Evolutionary conservation across 2,329 filamentous ascomycete species (phyloP).

Genomic region (Aspergillus ustus): DNA sequence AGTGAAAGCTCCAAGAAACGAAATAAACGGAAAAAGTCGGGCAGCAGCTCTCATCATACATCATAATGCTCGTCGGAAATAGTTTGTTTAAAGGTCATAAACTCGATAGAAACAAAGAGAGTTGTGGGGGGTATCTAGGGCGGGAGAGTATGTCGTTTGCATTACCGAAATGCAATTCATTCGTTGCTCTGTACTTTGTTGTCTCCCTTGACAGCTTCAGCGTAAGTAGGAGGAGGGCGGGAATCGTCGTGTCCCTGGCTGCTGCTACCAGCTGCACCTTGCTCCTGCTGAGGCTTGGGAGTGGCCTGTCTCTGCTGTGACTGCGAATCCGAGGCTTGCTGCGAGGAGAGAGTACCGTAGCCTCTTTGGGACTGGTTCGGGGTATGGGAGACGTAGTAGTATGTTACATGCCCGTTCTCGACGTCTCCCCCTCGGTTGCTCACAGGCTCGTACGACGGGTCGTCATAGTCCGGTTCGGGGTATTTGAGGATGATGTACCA

Average conservation of each 20-base stretch:
- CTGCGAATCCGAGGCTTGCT: slow-evolving; percentile 22
- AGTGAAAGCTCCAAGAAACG: neutral
- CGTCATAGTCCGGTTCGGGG: slow-evolving; percentile 72
- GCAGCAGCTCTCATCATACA: neutral
- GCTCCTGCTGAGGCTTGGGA: slow-evolving; percentile 29
- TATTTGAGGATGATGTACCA: slow-evolving; percentile 98
- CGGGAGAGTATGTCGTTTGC: neutral
- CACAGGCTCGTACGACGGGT: slow-evolving; percentile 65
- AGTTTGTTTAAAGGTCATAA: slow-evolving; percentile 1
- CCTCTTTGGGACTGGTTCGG: slow-evolving; percentile 38
- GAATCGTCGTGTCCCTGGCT: slow-evolving; percentile 41
- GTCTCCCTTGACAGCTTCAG: slow-evolving; percentile 86
- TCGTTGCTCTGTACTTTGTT: slow-evolving; percentile 81
- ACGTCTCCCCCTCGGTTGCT: slow-evolving; percentile 47
- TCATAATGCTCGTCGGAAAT: neutral
- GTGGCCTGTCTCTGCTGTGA: slow-evolving; percentile 21
- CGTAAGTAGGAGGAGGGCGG: slow-evolving; percentile 77
- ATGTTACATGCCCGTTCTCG: slow-evolving; percentile 63
- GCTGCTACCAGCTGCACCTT: slow-evolving; percentile 35
- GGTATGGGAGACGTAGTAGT: slow-evolving; percentile 71
- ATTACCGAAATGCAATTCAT: slow-evolving; percentile 38
- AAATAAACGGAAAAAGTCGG: neutral
- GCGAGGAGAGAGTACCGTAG: slow-evolving; percentile 48
- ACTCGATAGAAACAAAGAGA: neutral
- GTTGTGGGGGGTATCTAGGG: slow-evolving; percentile 6